Percentiles rank a stretch among this genome's conserved stretches.
phyloP scores from a whole-genome alignment of 208 protist genomes.

The Leishmania tropica region DNA sequence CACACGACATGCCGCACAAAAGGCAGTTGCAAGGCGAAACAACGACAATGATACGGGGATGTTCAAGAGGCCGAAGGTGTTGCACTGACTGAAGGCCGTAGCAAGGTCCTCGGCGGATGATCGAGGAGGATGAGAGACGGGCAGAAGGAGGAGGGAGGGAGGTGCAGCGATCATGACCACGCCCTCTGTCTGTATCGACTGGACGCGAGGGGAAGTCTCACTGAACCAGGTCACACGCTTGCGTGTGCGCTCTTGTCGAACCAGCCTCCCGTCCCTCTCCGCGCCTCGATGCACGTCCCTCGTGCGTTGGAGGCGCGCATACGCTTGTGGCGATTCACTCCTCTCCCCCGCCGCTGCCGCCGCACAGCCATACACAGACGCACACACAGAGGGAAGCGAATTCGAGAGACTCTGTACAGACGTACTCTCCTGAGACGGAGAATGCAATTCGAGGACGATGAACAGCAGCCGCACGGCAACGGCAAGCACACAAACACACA shows the following conservation, averaged over 20 bases:
- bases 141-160: neutral
- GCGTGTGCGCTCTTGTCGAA: neutral
- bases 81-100: neutral
- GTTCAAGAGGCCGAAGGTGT: neutral
- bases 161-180: neutral
- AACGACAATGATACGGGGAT: neutral
- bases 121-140: neutral
- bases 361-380: too few relatives aligned
- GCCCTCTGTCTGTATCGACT: neutral
- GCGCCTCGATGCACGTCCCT: neutral
- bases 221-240: neutral
- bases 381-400: neutral
- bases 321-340: too few relatives aligned
- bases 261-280: neutral
- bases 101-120: neutral
- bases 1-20: neutral
- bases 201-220: neutral
- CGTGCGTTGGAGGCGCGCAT: neutral
- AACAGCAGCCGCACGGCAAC: neutral
- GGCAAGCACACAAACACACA: neutral
- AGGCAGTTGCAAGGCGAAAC: too few relatives aligned
- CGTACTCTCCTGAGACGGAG: neutral
- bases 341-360: too few relatives aligned
- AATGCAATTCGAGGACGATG: neutral
- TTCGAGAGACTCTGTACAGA: neutral